Evolutionary conservation across 2,329 filamentous ascomycete genomes (phyloP).

Genomic region (Fusarium haematococcum): DNA sequence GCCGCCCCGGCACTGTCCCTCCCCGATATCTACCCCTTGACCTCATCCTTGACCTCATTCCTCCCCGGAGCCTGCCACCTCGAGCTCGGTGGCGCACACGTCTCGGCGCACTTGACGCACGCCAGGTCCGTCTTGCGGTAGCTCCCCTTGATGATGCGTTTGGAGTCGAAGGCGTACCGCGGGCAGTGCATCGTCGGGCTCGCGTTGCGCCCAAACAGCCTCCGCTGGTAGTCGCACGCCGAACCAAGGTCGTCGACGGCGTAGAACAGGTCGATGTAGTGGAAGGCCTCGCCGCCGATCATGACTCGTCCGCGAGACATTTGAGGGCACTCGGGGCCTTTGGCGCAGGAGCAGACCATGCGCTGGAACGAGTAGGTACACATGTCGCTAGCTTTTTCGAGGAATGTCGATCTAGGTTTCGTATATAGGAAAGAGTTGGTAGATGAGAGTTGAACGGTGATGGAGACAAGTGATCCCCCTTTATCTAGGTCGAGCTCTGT

Average conservation of each 20-base stretch:
- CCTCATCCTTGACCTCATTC: conserved; percentile 12
- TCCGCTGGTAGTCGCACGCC: conserved; percentile 44
- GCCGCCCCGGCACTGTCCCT: neutral
- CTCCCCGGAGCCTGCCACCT: conserved; percentile 42
- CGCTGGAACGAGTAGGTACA: conserved; percentile 46
- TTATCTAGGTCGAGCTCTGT: neutral
- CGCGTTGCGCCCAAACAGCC: conserved; percentile 39
- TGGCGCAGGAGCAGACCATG: conserved; percentile 44
- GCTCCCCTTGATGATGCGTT: conserved; percentile 41
- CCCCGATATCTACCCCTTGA: neutral
- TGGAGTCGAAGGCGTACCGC: conserved; percentile 43
- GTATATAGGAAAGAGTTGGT: neutral
- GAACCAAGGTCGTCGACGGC: conserved; percentile 43
- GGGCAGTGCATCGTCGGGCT: conserved; percentile 40
- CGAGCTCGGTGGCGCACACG: conserved; percentile 43
- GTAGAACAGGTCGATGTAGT: conserved; percentile 42
- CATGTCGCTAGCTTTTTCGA: conserved; percentile 19
- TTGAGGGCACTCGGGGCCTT: conserved; percentile 43
- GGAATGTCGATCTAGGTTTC: neutral
- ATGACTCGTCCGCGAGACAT: conserved; percentile 37
- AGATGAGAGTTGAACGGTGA: neutral
- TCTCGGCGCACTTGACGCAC: conserved; percentile 44
- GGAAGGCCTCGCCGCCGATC: conserved; percentile 40
- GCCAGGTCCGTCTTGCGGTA: conserved; percentile 42
- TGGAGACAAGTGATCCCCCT: neutral